Evolutionary conservation across 1,139 yeast species (phyloP).

Genomic region (Yamadazyma triangularis): DNA sequence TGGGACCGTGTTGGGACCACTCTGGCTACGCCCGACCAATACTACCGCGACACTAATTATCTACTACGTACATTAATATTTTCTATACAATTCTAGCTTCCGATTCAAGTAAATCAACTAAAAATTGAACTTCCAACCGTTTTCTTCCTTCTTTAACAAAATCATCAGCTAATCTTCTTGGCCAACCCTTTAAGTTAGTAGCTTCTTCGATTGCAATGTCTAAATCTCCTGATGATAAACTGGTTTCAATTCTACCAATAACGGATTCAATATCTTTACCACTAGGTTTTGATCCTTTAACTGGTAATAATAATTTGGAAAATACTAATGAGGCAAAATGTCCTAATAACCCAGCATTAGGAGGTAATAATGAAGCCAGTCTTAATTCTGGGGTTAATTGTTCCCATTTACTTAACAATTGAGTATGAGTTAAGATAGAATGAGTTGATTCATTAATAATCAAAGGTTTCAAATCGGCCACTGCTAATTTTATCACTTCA

Average conservation of each 20-base stretch:
- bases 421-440: slow-evolving; percentile 61
- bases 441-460: slow-evolving; percentile 49
- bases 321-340: slow-evolving; percentile 78
- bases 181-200: slow-evolving; percentile 88
- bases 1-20: too few relatives aligned
- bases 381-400: slow-evolving; percentile 81
- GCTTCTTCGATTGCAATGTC: slow-evolving; percentile 92
- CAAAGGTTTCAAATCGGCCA: slow-evolving; percentile 34
- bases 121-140: slow-evolving; percentile 81
- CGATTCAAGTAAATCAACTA: slow-evolving; percentile 60
- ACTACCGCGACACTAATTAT: too few relatives aligned
- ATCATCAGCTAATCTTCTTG: slow-evolving; percentile 82
- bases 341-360: slow-evolving; percentile 92
- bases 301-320: slow-evolving; percentile 68
- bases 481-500: slow-evolving; percentile 35
- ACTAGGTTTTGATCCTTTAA: slow-evolving; percentile 50
- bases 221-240: slow-evolving; percentile 71
- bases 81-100: slow-evolving; percentile 47
- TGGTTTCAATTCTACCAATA: slow-evolving; percentile 78
- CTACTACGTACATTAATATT: too few relatives aligned
- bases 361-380: slow-evolving; percentile 84
- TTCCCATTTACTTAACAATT: slow-evolving; percentile 69
- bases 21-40: too few relatives aligned
- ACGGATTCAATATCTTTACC: slow-evolving; percentile 88
- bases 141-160: slow-evolving; percentile 89